A percentile compares a stretch with the other conserved stretches of the same genome.
Evolutionary conservation across 192 early-diverging fungal species (phyloP).

Genomic region (Linnemannia zychae): DNA sequence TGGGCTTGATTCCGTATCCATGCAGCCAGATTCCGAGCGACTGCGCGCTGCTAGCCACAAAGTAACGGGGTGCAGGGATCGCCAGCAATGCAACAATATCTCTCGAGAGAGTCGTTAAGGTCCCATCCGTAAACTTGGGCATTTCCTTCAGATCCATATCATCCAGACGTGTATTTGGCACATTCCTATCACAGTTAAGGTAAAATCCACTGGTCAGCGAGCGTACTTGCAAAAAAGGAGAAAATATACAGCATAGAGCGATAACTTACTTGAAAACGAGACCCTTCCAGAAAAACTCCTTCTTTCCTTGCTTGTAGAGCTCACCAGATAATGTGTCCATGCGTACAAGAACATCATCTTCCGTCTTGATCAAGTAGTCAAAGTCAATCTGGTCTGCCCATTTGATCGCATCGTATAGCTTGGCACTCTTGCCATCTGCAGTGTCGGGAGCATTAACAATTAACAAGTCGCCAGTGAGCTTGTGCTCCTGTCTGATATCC

Average conservation of each 20-base stretch:
- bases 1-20: slow-evolving; percentile 64
- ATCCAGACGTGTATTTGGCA: slow-evolving; percentile 48
- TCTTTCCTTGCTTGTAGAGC: slow-evolving; percentile 49
- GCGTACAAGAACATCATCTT: slow-evolving; percentile 67
- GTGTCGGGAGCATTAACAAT: slow-evolving; percentile 60
- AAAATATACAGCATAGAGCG: not conserved
- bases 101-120: slow-evolving; percentile 64
- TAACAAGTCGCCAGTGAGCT: slow-evolving; percentile 55
- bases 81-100: slow-evolving; percentile 62
- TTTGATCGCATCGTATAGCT: slow-evolving; percentile 63
- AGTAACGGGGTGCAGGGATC: slow-evolving; percentile 60
- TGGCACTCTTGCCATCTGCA: slow-evolving; percentile 59
- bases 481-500: slow-evolving; percentile 55
- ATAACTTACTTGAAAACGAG: slow-evolving; percentile 56
- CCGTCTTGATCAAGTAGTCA: slow-evolving; percentile 68
- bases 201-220: not conserved
- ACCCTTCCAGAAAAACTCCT: slow-evolving; percentile 64
- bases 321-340: slow-evolving; percentile 66
- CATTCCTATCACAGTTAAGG: slow-evolving; percentile 20
- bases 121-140: slow-evolving; percentile 68
- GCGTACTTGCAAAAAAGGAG: not conserved
- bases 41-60: slow-evolving; percentile 65
- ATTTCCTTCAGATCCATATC: slow-evolving; percentile 56
- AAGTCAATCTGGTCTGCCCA: slow-evolving; percentile 61
- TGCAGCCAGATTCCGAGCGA: slow-evolving; percentile 69